Base-by-base conservation (phyloP, 345 rosid genomes). In the Syzygium aromaticum region DNA sequence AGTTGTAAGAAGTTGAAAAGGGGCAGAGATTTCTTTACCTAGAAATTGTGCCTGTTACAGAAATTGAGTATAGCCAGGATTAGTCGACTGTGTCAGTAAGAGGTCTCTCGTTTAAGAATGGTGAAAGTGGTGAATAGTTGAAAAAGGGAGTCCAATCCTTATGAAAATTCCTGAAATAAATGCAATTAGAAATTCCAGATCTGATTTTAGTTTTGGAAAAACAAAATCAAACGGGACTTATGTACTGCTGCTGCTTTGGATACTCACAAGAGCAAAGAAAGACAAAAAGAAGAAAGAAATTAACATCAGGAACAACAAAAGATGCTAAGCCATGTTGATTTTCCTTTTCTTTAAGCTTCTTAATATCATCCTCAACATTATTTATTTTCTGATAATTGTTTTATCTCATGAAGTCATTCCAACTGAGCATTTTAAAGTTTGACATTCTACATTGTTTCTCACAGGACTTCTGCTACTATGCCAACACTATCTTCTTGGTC, bases 381-480 rank as follows among this genome's bases (percentile, higher is more conserved):
- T 73, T 73, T 73, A 73, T 38, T 73, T 73, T 73, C 82, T 38
- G 43, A 73, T 73, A 38, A 38, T 38, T 73, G 15, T 73, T 73
- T 73, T 2, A 73, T 40, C 82, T 38, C 82, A 38, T 73, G 49
- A 22, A 19, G 25, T 38, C 49, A 8, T 73, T 73, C 82, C 27
- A 73, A 73, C 82, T 11, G 82, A 56, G 61, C 61, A 84, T n/a
- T 84, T 52, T 52, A 51, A 57, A 54, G 28, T 86, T 59, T 67
- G 27, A 22, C 80, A 86, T 86, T 49, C 6, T 73, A 9, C 40
- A 4, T 52, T 57, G 30, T 89, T 86, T 92, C 85, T 49, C 83
- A 61, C 92, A 97, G 98, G 99, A 97, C 89, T 97, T 97, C 89
- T 97, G 99, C 92, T 97, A 97, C 89, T 97, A 96, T 88, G 99